Evolutionary conservation across 805 yeast genomes (phyloP), one percentile per base, ranked within the genome.

Genomic region (Teunomyces funiuensis): DNA sequence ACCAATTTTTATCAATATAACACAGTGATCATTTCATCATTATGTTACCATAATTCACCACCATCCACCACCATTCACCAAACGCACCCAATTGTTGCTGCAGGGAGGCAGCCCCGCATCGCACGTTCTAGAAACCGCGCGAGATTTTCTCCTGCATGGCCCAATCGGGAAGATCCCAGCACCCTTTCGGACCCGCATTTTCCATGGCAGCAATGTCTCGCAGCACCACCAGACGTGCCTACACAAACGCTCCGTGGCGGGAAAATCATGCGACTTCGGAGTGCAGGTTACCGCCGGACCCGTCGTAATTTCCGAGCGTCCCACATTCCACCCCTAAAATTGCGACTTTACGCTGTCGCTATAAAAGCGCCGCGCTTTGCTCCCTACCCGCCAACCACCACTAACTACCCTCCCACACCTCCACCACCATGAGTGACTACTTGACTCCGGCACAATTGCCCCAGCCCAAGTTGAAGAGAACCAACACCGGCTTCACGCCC

Each of bases 401-500:
- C 33, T 22, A 29, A 17, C 23, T 10, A 20, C 26, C n/a, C 15
- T 19, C 26, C 17, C 33, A 6, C 25, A 28, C 7, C 5, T 38
- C 27, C 26, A 28, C 39, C 36, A 25, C 16, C 28, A 63, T 65
- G 69, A 60, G 66, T 40, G 71, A 64, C 52, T 65, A 60, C 46
- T 55, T 63, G 38, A 65, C 72, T 27, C 72, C 72, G 14, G 30
- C 63, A 20, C 63, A 60, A 28, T 50, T 66, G 46, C 73, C 74
- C 14, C 63, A 53, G 36, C 72, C 73, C 34, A 60, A 60, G 41
- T 83, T 83, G 54, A 74, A 82, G 58, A 76, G 97, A 56, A 81
- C 96, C 34, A 75, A 87, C 53, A 87, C 96, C 0, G 97, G 97
- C 23, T 86, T 89, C 64, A 82, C 95, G 3, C 96, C 96, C 8